Evolutionary conservation across 306 rosid species (phyloP).

Genomic region (peach (Prunus persica)): DNA sequence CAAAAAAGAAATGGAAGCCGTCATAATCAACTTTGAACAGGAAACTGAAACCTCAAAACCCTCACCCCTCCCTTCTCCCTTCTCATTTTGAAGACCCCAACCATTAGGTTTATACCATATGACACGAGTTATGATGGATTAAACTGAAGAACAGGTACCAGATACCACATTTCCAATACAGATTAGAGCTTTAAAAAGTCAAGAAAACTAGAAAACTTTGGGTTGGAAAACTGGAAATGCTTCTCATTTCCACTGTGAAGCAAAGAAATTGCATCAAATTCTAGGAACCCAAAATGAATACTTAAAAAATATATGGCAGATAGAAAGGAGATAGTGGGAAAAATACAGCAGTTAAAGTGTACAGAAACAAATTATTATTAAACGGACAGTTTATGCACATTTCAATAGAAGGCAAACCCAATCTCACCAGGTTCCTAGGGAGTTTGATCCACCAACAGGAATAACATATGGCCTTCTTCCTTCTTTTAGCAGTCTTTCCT

Average conservation of each 20-base stretch:
- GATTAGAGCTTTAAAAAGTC: not conserved
- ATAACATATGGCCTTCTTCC: slow-evolving; percentile 90
- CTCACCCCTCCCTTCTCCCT: not conserved
- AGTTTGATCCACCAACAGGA: slow-evolving; percentile 93
- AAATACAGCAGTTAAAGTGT: no score
- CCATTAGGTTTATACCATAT: not conserved
- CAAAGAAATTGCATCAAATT: not conserved
- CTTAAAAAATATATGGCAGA: not conserved
- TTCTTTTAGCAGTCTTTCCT: slow-evolving; percentile 70
- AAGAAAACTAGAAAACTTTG: not conserved
- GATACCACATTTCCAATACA: not conserved
- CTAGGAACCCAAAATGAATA: not conserved
- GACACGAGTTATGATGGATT: not conserved
- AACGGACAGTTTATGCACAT: no score
- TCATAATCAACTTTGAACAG: not conserved
- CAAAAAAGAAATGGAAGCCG: not conserved
- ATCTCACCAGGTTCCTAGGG: slow-evolving; percentile 86
- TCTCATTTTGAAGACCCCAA: not conserved
- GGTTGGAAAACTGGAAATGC: not conserved
- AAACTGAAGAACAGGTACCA: not conserved
- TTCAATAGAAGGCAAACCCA: slow-evolving; percentile 17
- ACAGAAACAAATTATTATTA: no score
- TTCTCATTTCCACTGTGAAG: not conserved
- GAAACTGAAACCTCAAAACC: not conserved
- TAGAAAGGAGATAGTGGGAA: no score